Conservation (phyloP, 805 yeast species). For the Wickerhamiella allomyrinae region DNA sequence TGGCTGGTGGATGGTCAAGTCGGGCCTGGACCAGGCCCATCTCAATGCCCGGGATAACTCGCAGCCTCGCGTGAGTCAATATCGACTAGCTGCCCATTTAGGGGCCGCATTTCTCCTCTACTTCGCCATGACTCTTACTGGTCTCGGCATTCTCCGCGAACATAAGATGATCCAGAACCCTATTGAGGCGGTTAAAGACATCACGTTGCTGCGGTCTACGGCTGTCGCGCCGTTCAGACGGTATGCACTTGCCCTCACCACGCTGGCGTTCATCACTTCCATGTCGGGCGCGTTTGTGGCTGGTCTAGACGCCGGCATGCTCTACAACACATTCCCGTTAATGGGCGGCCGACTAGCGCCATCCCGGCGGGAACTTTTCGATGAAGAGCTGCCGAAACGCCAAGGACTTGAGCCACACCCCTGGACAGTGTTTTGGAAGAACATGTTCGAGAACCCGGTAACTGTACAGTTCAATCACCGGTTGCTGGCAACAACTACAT, state of each 20-base stretch:
- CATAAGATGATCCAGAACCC: conserved; percentile 56
- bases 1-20: conserved; percentile 99
- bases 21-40: conserved; percentile 76
- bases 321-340: conserved; percentile 89
- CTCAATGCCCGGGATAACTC: conserved; percentile 58
- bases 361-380: conserved; percentile 59
- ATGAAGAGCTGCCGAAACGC: conserved; percentile 33
- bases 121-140: conserved; percentile 82
- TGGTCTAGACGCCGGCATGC: conserved; percentile 93
- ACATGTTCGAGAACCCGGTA: conserved; percentile 85
- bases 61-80: conserved; percentile 96
- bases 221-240: conserved; percentile 43
- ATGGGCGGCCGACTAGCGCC: conserved; percentile 78
- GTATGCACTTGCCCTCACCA: conserved; percentile 42
- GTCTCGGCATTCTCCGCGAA: conserved; percentile 68
- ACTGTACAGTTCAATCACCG: conserved; percentile 91
- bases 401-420: conserved; percentile 8
- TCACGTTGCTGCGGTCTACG: conserved; percentile 49
- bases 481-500: conserved; percentile 68
- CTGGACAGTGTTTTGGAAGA: conserved; percentile 61
- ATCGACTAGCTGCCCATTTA: conserved; percentile 82
- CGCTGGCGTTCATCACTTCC: conserved; percentile 71
- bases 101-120: conserved; percentile 86
- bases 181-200: conserved; percentile 35
- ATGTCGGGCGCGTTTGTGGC: conserved; percentile 98